Evolutionary conservation across 495 filamentous ascomycete species (phyloP).

Genomic region (Margaritispora aquatica): DNA sequence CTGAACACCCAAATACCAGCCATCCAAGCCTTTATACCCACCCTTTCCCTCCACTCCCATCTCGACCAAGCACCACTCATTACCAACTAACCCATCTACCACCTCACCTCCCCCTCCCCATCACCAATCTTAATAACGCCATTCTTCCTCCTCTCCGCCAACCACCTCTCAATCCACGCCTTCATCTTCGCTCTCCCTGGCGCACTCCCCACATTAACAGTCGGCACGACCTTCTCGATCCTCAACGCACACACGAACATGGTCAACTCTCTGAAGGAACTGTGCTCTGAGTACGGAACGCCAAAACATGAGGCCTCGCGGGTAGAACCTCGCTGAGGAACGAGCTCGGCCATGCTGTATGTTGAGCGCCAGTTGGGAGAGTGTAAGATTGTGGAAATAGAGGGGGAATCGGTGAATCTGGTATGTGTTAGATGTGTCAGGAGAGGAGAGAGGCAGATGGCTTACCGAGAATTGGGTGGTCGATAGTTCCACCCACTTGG

Average conservation of each 20-base stretch:
- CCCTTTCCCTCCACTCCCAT: no score
- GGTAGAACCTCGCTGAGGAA: constrained; percentile 73
- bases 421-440: not conserved
- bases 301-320: constrained; percentile 74
- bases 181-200: constrained; percentile 72
- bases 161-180: constrained; percentile 84
- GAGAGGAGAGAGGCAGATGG: not conserved
- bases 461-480: constrained; percentile 48
- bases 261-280: constrained; percentile 85
- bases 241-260: constrained; percentile 85
- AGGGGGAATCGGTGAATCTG: constrained; percentile 54
- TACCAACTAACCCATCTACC: no score
- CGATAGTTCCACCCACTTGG: constrained; percentile 91
- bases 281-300: constrained; percentile 94
- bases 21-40: no score
- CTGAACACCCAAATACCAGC: no score
- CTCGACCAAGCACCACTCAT: no score
- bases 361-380: constrained; percentile 64
- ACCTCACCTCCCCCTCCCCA: constrained; percentile 22
- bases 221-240: constrained; percentile 86
- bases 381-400: constrained; percentile 64
- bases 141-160: constrained; percentile 72
- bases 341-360: constrained; percentile 59
- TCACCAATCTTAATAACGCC: constrained; percentile 57
- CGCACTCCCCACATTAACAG: constrained; percentile 77